Conservation (phyloP, 2,329 filamentous ascomycete genomes). For the Nemania bipapillata region DNA sequence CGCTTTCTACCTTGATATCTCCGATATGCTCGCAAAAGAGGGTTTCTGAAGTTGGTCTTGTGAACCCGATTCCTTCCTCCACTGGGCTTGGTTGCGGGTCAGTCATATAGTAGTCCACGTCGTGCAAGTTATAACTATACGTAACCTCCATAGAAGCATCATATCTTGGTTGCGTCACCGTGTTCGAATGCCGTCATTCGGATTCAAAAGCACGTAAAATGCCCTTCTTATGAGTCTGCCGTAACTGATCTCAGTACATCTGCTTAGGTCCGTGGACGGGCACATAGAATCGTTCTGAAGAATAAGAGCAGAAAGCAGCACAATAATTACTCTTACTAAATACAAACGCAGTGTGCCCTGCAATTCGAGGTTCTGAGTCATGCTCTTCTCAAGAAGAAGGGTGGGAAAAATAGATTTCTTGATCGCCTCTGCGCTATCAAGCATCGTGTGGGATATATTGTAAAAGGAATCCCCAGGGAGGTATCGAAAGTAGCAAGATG, state of each 20-base stretch:
- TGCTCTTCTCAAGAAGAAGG: neutral
- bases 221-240: neutral
- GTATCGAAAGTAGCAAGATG: neutral
- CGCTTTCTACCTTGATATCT: slow-evolving; percentile 73
- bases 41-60: slow-evolving; percentile 53
- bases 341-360: neutral
- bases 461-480: neutral
- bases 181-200: neutral
- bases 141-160: neutral
- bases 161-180: neutral
- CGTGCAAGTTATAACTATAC: neutral
- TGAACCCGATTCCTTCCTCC: neutral
- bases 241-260: neutral
- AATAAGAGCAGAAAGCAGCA: neutral
- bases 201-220: neutral
- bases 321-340: neutral
- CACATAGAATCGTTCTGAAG: neutral
- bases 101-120: neutral
- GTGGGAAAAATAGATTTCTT: neutral
- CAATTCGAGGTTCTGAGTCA: neutral
- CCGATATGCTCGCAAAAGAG: slow-evolving; percentile 77
- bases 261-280: neutral
- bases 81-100: neutral
- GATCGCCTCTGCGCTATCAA: neutral
- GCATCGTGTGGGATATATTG: neutral